Percentiles rank a stretch among this genome's conserved stretches.
These are phyloP conservation scores for Hanseniaspora clermontiae DNA, from an alignment of 805 yeast species.

Conservation along the genomic window DNA sequence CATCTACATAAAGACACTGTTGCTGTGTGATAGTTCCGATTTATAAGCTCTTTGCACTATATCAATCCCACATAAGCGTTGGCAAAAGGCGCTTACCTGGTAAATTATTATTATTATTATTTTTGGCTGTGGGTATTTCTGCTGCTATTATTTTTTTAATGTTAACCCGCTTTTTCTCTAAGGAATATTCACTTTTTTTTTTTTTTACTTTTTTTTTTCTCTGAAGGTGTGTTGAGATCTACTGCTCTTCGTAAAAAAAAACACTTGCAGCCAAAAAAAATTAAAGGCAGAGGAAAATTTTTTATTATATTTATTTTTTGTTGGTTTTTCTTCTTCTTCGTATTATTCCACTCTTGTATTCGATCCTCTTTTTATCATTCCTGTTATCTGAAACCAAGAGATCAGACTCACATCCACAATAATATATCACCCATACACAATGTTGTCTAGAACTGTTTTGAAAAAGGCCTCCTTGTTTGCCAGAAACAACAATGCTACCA, in stretches of 20 bases:
- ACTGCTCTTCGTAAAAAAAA: no score
- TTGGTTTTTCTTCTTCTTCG: no score
- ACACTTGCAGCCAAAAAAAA: no score
- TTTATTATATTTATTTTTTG: slow-evolving; percentile 8
- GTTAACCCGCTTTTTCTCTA: background rate
- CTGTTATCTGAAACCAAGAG: no score
- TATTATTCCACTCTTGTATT: background rate
- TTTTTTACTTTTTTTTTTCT: background rate
- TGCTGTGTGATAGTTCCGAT: no score
- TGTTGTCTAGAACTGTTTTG: slow-evolving; percentile 14
- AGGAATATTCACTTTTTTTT: background rate
- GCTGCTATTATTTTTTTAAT: background rate
- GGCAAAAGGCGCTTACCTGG: background rate
- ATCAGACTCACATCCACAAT: background rate
- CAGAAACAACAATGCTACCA: slow-evolving; percentile 20
- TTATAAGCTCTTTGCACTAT: no score
- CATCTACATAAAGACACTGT: no score
- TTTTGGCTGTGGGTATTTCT: no score
- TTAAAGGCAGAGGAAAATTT: slow-evolving; percentile 12
- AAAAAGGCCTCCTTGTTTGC: slow-evolving; percentile 25
- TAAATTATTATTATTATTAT: no score
- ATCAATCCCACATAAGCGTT: background rate
- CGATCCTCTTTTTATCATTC: background rate
- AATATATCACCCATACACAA: background rate
- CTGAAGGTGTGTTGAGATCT: background rate